These are phyloP conservation scores for Fusarium siculi DNA, from an alignment of 2,329 filamentous ascomycete species.

Conservation along the genomic window DNA sequence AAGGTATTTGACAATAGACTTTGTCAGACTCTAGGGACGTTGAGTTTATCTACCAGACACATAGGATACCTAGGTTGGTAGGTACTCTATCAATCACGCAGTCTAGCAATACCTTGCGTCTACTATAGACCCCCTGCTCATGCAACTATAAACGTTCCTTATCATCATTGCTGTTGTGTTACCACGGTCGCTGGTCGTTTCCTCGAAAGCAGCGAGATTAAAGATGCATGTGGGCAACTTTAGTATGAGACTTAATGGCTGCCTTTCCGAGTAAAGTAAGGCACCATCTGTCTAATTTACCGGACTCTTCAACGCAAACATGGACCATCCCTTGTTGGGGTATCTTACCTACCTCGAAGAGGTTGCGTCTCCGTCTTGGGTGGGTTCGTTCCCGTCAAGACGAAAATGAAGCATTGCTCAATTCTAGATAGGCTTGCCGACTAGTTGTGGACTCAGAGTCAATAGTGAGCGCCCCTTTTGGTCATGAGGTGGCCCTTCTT, in stretches of 20 bases:
- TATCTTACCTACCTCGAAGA: slow-evolving; percentile 10
- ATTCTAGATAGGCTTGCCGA: slow-evolving; percentile 3
- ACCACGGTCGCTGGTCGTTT: slow-evolving; percentile 11
- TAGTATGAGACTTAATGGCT: background rate
- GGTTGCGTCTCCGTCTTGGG: slow-evolving; percentile 28
- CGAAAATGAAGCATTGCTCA: slow-evolving; percentile 5
- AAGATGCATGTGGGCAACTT: slow-evolving; percentile 2
- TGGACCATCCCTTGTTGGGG: background rate
- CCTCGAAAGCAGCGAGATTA: slow-evolving; percentile 23
- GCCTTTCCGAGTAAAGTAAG: slow-evolving; percentile 11
- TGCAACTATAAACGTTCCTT: background rate
- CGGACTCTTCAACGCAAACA: background rate
- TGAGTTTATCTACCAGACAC: background rate
- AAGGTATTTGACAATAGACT: background rate
- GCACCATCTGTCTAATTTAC: slow-evolving; percentile 10
- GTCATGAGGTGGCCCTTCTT: slow-evolving; percentile 12
- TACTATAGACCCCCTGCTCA: background rate
- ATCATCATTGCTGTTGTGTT: slow-evolving; percentile 13
- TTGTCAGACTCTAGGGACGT: background rate
- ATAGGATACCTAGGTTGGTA: background rate
- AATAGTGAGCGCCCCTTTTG: slow-evolving; percentile 34
- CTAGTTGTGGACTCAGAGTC: slow-evolving; percentile 5
- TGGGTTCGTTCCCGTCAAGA: slow-evolving; percentile 14
- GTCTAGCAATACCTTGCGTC: background rate
- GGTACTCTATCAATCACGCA: background rate